These are phyloP conservation scores for Trametes sanguinea DNA, from an alignment of 768 basidiomycete genomes.

Conservation along the genomic window DNA sequence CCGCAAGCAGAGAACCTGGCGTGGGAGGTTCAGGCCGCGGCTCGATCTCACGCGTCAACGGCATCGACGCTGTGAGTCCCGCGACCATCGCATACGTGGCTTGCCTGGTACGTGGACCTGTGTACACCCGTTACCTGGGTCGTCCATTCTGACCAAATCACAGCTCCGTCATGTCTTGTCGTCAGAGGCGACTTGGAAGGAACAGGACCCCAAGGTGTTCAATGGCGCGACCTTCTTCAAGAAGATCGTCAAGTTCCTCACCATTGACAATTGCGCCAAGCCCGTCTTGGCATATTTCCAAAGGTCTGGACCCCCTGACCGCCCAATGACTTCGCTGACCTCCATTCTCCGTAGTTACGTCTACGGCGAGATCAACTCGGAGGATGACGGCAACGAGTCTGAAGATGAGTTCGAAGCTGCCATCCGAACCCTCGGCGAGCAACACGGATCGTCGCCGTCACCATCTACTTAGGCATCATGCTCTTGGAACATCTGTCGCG, in stretches of 20 bases:
- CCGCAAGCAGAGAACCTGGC: neutral
- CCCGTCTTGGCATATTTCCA: neutral
- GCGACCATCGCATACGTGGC: neutral
- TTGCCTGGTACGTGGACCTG: neutral
- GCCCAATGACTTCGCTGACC: too few relatives aligned
- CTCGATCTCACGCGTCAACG: neutral
- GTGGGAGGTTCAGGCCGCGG: neutral
- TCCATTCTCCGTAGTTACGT: too few relatives aligned
- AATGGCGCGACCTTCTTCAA: neutral
- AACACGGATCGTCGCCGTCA: too few relatives aligned
- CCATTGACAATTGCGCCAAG: neutral
- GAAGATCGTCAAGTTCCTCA: neutral
- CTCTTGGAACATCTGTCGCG: too few relatives aligned
- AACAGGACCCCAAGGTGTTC: neutral
- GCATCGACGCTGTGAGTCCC: neutral
- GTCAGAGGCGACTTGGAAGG: neutral
- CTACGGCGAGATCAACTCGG: too few relatives aligned
- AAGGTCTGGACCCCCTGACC: neutral
- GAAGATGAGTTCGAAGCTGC: too few relatives aligned
- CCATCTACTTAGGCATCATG: too few relatives aligned
- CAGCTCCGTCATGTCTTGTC: neutral
- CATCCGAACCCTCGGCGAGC: too few relatives aligned
- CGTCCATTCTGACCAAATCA: neutral
- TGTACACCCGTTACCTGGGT: too few relatives aligned
- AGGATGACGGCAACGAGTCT: too few relatives aligned